These are phyloP conservation scores for Exsudoporus frostii DNA, from an alignment of 768 basidiomycete genomes.

Conservation along the genomic window DNA sequence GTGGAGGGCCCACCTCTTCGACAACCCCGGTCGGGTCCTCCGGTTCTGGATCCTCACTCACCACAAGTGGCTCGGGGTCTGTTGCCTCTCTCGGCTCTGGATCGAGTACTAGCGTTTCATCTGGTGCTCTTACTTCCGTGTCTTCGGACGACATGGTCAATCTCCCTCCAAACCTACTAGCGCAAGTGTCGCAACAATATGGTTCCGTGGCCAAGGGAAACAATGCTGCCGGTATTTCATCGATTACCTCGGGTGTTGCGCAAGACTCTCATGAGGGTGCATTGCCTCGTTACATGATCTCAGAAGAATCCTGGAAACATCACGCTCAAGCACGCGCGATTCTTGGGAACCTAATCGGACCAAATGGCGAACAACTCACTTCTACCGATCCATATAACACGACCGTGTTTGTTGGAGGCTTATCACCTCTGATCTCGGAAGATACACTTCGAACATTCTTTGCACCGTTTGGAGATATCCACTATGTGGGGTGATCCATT, in stretches of 20 bases:
- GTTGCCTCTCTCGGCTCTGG: slow-evolving; percentile 49
- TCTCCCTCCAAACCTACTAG: slow-evolving; percentile 42
- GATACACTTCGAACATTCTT: slow-evolving; percentile 91
- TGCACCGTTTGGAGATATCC: slow-evolving; percentile 88
- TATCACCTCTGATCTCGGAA: slow-evolving; percentile 86
- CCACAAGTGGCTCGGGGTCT: slow-evolving; percentile 45
- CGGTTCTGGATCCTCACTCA: slow-evolving; percentile 47
- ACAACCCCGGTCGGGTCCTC: slow-evolving; percentile 38
- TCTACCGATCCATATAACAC: slow-evolving; percentile 95
- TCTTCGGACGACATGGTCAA: slow-evolving; percentile 55
- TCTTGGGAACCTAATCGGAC: slow-evolving; percentile 78
- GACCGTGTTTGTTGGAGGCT: slow-evolving; percentile 90
- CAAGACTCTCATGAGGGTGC: slow-evolving; percentile 43
- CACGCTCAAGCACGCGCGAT: slow-evolving; percentile 82
- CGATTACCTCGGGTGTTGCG: slow-evolving; percentile 34
- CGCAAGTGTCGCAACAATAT: slow-evolving; percentile 50
- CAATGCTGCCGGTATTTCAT: slow-evolving; percentile 25
- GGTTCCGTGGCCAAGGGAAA: slow-evolving; percentile 33
- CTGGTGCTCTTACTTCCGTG: slow-evolving; percentile 47
- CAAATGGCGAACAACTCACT: slow-evolving; percentile 81
- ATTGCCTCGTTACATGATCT: slow-evolving; percentile 53
- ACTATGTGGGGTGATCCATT: slow-evolving; percentile 59
- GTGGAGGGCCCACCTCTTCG: slow-evolving; percentile 22
- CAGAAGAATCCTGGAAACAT: slow-evolving; percentile 82
- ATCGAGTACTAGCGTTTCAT: slow-evolving; percentile 44